A percentile compares a stretch with the other conserved stretches of the same genome.
phyloP scores from a whole-genome alignment of 2,329 filamentous ascomycete species.

The Hymenoscyphus linearis region DNA sequence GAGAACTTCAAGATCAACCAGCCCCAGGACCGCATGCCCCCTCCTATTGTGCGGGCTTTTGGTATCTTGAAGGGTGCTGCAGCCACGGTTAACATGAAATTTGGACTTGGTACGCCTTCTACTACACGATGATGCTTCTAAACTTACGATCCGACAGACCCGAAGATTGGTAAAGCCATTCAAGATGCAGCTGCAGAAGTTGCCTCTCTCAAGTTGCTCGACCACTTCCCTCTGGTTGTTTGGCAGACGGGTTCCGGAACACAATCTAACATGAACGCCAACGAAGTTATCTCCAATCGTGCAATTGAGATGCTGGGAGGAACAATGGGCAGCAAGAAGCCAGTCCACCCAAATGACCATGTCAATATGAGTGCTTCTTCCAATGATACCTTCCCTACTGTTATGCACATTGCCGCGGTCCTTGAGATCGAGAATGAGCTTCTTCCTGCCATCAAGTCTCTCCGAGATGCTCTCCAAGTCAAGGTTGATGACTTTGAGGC shows the following conservation, averaged over 20 bases:
- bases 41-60: constrained; percentile 86
- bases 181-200: constrained; percentile 93
- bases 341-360: constrained; percentile 98
- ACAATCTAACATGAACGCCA: constrained; percentile 99
- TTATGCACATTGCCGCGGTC: constrained; percentile 98
- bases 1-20: constrained; percentile 99
- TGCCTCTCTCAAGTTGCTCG: constrained; percentile 84
- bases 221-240: constrained; percentile 97
- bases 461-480: constrained; percentile 77
- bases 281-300: constrained; percentile 99
- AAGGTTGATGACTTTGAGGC: constrained; percentile 85
- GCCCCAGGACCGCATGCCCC: constrained; percentile 96
- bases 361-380: constrained; percentile 99
- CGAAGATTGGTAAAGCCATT: constrained; percentile 86
- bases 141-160: constrained; percentile 51
- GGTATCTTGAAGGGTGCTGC: constrained; percentile 97
- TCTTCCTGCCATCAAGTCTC: constrained; percentile 73
- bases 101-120: constrained; percentile 65
- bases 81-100: constrained; percentile 92
- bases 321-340: constrained; percentile 92
- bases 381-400: constrained; percentile 98
- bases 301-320: constrained; percentile 97
- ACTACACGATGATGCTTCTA: constrained; percentile 8
- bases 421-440: constrained; percentile 85
- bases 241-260: constrained; percentile 99